phyloP scores from a whole-genome alignment of 306 rosid species.

The Nissolia schottii region DNA sequence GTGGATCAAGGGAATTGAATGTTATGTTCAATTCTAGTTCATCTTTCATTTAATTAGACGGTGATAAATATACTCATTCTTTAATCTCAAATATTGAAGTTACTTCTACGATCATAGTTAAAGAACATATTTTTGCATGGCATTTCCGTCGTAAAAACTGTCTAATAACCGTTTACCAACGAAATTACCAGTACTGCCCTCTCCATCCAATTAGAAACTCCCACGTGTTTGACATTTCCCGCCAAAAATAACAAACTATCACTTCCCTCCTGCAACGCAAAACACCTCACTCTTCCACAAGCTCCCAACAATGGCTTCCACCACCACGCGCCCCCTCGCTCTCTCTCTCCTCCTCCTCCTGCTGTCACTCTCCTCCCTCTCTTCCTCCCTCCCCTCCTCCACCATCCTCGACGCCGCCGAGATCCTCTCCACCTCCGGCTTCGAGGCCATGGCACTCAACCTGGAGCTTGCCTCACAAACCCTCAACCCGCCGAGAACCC shows the following conservation, averaged over 20 bases:
- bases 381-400: conserved; percentile 27
- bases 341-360: conserved; percentile 24
- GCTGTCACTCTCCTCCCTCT: conserved; percentile 16
- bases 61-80: neutral
- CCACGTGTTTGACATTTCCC: neutral
- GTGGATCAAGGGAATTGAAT: neutral
- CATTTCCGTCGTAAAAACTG: no score
- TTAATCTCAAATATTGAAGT: neutral
- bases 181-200: no score
- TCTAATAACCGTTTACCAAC: no score
- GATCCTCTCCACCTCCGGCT: conserved; percentile 53
- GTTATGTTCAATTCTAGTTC: neutral
- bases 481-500: conserved; percentile 1
- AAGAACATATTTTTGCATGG: no score
- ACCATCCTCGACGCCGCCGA: conserved; percentile 48
- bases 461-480: conserved; percentile 46
- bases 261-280: neutral
- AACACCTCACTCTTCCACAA: neutral
- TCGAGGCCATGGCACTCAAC: conserved; percentile 47
- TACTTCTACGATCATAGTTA: no score
- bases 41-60: no score
- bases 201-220: neutral
- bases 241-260: neutral
- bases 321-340: neutral
- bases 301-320: conserved; percentile 36